Evolutionary conservation across 202 grass and related monocot species (phyloP).

Genomic region (Setaria italica): DNA sequence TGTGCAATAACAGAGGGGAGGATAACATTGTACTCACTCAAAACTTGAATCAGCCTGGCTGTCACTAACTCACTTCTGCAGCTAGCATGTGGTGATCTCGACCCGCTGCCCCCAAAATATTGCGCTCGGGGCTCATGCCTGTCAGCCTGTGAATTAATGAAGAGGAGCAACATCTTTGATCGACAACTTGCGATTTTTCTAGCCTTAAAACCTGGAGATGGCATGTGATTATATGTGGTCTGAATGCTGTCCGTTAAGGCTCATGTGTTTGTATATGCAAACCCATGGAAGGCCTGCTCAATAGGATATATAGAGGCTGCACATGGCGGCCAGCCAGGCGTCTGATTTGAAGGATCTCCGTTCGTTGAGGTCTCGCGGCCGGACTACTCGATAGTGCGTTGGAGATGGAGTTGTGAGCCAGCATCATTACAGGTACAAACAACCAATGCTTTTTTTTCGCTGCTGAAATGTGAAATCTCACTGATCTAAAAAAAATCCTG

Average conservation of each 20-base stretch:
- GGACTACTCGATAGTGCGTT: background rate
- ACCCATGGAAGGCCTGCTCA: background rate
- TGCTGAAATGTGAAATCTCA: too few relatives aligned
- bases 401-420: too few relatives aligned
- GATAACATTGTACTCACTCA: background rate
- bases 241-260: background rate
- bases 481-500: too few relatives aligned
- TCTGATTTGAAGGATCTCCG: background rate
- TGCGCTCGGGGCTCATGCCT: background rate
- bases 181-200: too few relatives aligned
- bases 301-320: background rate
- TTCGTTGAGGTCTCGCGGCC: background rate
- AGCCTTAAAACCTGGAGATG: too few relatives aligned
- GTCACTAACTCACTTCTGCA: background rate
- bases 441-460: too few relatives aligned
- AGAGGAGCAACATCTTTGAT: too few relatives aligned
- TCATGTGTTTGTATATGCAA: slow-evolving; percentile 5
- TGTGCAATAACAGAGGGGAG: too few relatives aligned
- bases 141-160: background rate
- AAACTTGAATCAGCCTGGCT: background rate
- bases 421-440: too few relatives aligned
- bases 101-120: background rate
- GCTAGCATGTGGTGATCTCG: background rate
- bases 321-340: background rate
- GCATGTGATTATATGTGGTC: background rate